Conservation (phyloP, 2,329 filamentous ascomycete species). For the Harringtonia aguacate region DNA sequence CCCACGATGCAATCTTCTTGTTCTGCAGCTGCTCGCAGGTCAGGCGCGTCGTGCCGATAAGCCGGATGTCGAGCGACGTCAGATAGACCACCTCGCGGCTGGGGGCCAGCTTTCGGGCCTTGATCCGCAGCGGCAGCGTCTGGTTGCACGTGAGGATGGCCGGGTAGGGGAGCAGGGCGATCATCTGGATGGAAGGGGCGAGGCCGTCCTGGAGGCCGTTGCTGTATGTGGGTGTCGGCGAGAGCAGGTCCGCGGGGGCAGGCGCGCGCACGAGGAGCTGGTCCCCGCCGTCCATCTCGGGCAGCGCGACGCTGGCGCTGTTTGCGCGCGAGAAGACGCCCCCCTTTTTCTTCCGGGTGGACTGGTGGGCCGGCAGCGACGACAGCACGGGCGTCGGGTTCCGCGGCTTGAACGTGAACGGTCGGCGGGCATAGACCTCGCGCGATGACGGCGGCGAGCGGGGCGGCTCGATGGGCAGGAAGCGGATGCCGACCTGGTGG, state of each 20-base stretch:
- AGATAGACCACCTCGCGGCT: slow-evolving; percentile 63
- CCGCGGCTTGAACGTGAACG: slow-evolving; percentile 44
- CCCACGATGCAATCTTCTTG: slow-evolving; percentile 63
- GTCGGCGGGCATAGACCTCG: slow-evolving; percentile 75
- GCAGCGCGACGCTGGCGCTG: slow-evolving; percentile 34
- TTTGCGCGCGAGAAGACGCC: slow-evolving; percentile 12
- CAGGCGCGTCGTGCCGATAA: slow-evolving; percentile 71
- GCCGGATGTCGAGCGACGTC: slow-evolving; percentile 67
- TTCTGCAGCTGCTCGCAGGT: slow-evolving; percentile 65
- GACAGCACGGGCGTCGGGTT: slow-evolving; percentile 15
- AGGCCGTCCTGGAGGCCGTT: slow-evolving; percentile 20
- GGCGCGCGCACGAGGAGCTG: background rate
- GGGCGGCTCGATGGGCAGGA: slow-evolving; percentile 87
- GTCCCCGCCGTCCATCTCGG: background rate
- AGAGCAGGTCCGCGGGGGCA: background rate
- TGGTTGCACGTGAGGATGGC: slow-evolving; percentile 84
- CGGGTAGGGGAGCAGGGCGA: slow-evolving; percentile 74
- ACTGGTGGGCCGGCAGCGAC: slow-evolving; percentile 10
- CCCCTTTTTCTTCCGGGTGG: slow-evolving; percentile 38
- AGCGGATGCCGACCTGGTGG: slow-evolving; percentile 59
- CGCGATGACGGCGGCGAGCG: slow-evolving; percentile 55
- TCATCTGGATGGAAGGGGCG: slow-evolving; percentile 62
- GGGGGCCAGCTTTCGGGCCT: slow-evolving; percentile 66
- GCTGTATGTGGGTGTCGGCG: slow-evolving; percentile 1
- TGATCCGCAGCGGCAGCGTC: slow-evolving; percentile 67